Conservation (phyloP, 345 rosid species). For the Gossypium mustelinum region DNA sequence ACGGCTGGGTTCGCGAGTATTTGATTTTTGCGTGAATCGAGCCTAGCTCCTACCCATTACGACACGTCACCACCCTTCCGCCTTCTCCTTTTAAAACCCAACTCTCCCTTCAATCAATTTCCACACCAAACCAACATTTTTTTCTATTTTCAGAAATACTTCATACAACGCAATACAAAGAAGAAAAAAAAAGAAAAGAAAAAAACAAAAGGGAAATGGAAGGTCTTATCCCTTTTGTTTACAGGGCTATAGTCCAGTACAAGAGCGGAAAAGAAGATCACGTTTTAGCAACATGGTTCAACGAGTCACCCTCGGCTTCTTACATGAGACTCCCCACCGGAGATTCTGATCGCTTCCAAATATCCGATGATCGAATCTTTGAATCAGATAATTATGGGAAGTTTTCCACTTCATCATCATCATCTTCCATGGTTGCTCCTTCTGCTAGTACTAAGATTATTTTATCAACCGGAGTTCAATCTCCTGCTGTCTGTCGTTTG, state of each 20-base stretch:
- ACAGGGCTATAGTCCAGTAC: slow-evolving; percentile 59
- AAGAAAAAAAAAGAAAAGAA: too few species aligned
- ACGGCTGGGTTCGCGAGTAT: slow-evolving; percentile 23
- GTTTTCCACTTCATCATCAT: slow-evolving; percentile 26
- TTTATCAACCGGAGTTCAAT: slow-evolving; percentile 50
- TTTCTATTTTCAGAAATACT: neutral
- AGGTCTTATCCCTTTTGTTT: slow-evolving; percentile 70
- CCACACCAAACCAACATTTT: slow-evolving; percentile 1
- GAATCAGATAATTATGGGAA: slow-evolving; percentile 32
- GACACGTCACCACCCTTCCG: slow-evolving; percentile 42
- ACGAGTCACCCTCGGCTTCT: slow-evolving; percentile 61
- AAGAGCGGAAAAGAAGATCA: slow-evolving; percentile 46
- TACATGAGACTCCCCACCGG: slow-evolving; percentile 77
- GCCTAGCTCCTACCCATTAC: slow-evolving; percentile 34
- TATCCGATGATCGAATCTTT: slow-evolving; percentile 44
- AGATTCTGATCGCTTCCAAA: slow-evolving; percentile 67
- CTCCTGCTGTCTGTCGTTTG: slow-evolving; percentile 52
- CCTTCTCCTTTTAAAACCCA: slow-evolving; percentile 28
- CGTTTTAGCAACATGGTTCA: slow-evolving; percentile 35
- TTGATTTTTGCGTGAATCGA: slow-evolving; percentile 41
- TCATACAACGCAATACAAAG: neutral
- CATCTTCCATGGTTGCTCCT: slow-evolving; percentile 18
- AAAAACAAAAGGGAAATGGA: slow-evolving; percentile 43
- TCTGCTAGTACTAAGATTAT: slow-evolving; percentile 32
- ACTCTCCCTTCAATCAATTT: neutral